Conservation (phyloP, 177 flowering plant genomes). For the Vitis hybrid region DNA sequence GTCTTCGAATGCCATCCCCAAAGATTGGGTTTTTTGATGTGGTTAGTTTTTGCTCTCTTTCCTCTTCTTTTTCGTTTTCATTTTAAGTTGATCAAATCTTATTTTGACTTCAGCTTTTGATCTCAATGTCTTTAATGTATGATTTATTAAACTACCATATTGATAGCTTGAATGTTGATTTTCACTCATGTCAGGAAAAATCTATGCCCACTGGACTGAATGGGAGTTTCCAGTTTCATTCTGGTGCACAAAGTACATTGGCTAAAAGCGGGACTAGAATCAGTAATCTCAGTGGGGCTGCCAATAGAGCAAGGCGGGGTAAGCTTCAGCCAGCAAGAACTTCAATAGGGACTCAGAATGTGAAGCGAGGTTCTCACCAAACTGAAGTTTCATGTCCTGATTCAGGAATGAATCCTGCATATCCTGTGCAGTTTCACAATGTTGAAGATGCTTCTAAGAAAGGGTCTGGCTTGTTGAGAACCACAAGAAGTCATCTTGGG, state of each 20-base stretch:
- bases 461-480: neutral
- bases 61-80: neutral
- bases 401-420: neutral
- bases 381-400: neutral
- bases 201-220: slow-evolving; percentile 8
- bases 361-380: slow-evolving; percentile 6
- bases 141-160: neutral
- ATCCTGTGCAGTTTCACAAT: neutral
- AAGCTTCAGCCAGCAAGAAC: slow-evolving; percentile 18
- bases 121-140: neutral
- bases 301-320: slow-evolving; percentile 11
- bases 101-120: neutral
- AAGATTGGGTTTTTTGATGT: slow-evolving; percentile 46
- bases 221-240: slow-evolving; percentile 14
- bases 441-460: slow-evolving; percentile 4
- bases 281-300: slow-evolving; percentile 3
- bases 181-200: slow-evolving; percentile 22
- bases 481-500: neutral
- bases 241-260: slow-evolving; percentile 3
- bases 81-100: neutral
- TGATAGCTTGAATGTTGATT: neutral
- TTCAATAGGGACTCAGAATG: neutral
- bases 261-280: slow-evolving; percentile 12
- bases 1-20: slow-evolving; percentile 45
- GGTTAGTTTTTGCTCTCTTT: slow-evolving; percentile 25